These are phyloP conservation scores for Barnettozyma californica DNA, from an alignment of 805 yeast genomes.

Conservation along the genomic window DNA sequence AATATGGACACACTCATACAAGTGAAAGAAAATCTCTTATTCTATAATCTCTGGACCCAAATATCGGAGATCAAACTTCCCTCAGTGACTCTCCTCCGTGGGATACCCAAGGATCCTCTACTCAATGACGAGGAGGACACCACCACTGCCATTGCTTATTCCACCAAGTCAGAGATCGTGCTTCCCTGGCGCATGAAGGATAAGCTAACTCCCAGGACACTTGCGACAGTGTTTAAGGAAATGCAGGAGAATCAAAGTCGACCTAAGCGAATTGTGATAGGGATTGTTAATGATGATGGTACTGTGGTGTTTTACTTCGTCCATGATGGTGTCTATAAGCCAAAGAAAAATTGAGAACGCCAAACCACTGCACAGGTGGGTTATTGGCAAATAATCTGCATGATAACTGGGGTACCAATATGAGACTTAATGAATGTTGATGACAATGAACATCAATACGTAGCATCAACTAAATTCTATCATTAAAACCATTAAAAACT, in stretches of 20 bases:
- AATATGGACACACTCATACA: constrained; percentile 4
- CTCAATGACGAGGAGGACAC: constrained; percentile 12
- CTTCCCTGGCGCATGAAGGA: constrained; percentile 30
- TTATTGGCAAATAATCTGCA: not conserved
- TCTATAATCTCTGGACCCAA: constrained; percentile 22
- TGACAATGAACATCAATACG: not conserved
- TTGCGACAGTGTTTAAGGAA: constrained; percentile 36
- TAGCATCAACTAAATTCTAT: not conserved
- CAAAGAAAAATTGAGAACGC: constrained; percentile 42
- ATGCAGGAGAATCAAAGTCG: constrained; percentile 20
- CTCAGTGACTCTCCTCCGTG: not conserved
- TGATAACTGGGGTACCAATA: not conserved
- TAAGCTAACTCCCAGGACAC: constrained; percentile 32
- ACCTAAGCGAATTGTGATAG: constrained; percentile 46
- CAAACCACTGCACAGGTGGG: not conserved
- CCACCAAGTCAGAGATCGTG: constrained; percentile 22
- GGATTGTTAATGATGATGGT: constrained; percentile 58
- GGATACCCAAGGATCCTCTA: not conserved
- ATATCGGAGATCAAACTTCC: constrained; percentile 12
- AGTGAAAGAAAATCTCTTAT: constrained; percentile 20
- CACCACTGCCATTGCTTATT: not conserved
- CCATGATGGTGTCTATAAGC: constrained; percentile 61
- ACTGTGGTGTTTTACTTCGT: constrained; percentile 66
- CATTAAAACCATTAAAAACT: not conserved
- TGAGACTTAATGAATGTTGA: not conserved